phyloP scores from a whole-genome alignment of 106 monocot genomes.

The Allium cepa region DNA sequence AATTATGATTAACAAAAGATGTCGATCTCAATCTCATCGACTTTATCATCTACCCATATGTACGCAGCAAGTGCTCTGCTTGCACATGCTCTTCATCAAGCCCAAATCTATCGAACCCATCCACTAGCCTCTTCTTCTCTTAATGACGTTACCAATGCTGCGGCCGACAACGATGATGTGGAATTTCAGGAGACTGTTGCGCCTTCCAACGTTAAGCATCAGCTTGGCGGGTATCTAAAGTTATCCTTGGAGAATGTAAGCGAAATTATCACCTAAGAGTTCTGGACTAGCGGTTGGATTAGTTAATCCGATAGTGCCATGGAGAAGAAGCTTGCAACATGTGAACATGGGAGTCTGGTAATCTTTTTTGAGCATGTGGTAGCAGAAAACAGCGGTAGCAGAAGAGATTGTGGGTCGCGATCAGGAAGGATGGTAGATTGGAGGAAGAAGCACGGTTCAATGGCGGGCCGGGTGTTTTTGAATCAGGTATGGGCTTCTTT shows the following conservation, averaged over 20 bases:
- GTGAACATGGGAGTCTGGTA: conserved; percentile 6
- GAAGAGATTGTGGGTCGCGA: no score
- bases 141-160: no score
- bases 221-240: conserved; percentile 64
- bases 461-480: no score
- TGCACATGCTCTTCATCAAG: conserved; percentile 56
- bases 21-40: not conserved
- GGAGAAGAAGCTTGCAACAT: conserved; percentile 41
- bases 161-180: no score
- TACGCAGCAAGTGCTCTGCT: conserved; percentile 64
- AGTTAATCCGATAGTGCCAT: conserved; percentile 62
- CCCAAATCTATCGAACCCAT: conserved; percentile 59
- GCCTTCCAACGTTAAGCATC: conserved; percentile 33
- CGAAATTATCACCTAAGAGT: conserved; percentile 34
- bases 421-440: no score
- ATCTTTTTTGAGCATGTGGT: no score
- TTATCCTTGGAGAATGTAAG: conserved; percentile 62
- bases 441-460: no score
- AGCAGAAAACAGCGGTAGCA: no score
- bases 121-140: conserved; percentile 19
- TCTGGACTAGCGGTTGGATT: conserved; percentile 55
- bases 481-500: no score
- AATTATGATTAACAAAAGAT: no score
- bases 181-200: conserved; percentile 42
- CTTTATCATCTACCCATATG: conserved; percentile 30